A percentile compares a stretch with the other conserved stretches of the same genome.
Evolutionary conservation across 2,329 filamentous ascomycete species (phyloP).

Genomic region (Thielaviopsis populi): DNA sequence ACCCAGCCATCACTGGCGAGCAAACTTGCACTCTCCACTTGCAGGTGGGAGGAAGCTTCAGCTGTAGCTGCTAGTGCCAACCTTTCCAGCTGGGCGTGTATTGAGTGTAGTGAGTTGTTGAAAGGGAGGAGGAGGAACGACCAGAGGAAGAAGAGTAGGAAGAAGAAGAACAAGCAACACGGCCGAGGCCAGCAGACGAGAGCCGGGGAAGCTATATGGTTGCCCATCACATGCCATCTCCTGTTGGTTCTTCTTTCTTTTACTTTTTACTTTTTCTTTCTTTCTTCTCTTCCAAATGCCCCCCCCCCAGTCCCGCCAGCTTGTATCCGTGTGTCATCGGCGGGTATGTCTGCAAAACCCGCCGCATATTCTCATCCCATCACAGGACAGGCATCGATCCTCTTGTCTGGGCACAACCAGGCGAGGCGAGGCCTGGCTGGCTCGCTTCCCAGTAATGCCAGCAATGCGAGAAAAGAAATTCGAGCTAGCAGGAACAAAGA

Average conservation of each 20-base stretch:
- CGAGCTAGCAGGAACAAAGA: background rate
- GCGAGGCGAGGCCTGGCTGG: too few relatives aligned
- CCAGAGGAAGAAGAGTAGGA: background rate
- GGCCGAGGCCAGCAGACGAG: too few relatives aligned
- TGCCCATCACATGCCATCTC: too few relatives aligned
- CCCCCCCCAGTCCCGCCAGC: background rate
- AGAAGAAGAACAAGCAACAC: background rate
- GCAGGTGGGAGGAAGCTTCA: background rate
- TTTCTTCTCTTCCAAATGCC: too few relatives aligned
- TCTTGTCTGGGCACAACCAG: background rate
- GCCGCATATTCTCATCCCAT: background rate
- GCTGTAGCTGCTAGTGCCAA: slow-evolving; percentile 1
- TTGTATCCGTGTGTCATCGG: background rate
- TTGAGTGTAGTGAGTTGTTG: too few relatives aligned
- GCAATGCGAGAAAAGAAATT: background rate
- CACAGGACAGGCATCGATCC: background rate
- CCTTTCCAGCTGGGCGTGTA: slow-evolving; percentile 2
- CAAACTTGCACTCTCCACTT: background rate
- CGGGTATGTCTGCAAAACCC: background rate
- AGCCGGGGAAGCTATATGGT: too few relatives aligned
- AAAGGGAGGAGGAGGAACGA: background rate
- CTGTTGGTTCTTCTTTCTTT: too few relatives aligned
- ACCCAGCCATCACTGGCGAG: background rate
- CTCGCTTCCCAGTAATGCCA: background rate
- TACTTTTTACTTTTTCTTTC: too few relatives aligned